phyloP scores from a whole-genome alignment of 1,139 yeast species.

The Citeromyces hawaiiensis region DNA sequence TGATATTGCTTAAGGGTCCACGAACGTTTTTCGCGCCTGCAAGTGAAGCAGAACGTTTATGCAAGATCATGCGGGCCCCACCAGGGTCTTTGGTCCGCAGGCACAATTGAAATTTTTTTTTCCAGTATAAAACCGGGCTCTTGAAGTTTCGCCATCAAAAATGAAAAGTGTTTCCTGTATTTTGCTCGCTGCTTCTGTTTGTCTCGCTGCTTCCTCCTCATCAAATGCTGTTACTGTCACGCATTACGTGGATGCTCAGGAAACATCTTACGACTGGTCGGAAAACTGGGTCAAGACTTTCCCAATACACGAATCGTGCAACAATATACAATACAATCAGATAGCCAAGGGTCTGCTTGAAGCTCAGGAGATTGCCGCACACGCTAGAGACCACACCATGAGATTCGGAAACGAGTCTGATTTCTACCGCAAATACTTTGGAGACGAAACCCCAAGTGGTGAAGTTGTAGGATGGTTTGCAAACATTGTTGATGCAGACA shows the following conservation, averaged over 20 bases:
- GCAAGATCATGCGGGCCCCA: no score
- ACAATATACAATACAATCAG: conserved; percentile 13
- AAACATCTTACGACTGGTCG: conserved; percentile 11
- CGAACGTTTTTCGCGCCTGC: no score
- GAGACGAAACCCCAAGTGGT: conserved; percentile 16
- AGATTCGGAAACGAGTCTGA: conserved; percentile 15
- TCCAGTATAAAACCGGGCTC: no score
- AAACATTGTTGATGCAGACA: conserved; percentile 15
- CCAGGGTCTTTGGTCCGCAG: no score
- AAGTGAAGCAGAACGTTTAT: no score
- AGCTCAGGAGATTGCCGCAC: conserved; percentile 12
- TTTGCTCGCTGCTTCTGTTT: no score
- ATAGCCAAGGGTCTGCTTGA: conserved; percentile 12
- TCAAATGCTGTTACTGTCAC: not conserved
- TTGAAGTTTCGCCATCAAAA: no score
- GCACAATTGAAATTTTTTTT: no score
- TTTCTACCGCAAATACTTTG: conserved; percentile 17
- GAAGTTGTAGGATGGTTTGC: conserved; percentile 22
- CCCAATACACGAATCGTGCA: conserved; percentile 14
- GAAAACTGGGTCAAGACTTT: conserved; percentile 10
- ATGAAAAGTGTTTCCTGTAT: no score
- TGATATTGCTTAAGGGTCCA: no score
- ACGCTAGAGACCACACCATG: conserved; percentile 17
- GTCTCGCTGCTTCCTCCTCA: not conserved
- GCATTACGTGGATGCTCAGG: not conserved